phyloP scores from a whole-genome alignment of 306 rosid genomes.

The Prunus davidiana region DNA sequence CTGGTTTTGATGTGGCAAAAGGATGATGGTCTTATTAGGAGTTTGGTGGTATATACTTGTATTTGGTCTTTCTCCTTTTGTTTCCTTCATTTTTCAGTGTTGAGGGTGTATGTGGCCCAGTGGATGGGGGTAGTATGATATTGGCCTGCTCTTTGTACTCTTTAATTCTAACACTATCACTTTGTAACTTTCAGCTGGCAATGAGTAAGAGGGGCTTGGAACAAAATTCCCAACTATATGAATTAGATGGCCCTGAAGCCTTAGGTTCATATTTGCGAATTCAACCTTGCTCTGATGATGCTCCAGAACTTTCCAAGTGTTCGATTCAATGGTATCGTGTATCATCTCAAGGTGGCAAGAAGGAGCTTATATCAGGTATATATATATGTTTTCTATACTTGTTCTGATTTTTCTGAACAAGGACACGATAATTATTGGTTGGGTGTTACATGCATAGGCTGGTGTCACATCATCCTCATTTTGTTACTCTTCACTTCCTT shows the following conservation, averaged over 20 bases:
- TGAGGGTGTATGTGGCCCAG: no score
- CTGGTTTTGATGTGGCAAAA: neutral
- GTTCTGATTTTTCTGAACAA: neutral
- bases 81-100: no score
- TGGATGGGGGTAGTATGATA: neutral
- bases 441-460: neutral
- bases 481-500: neutral
- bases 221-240: constrained; percentile 44
- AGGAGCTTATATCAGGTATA: constrained; percentile 76
- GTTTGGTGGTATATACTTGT: neutral
- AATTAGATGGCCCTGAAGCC: constrained; percentile 73
- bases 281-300: constrained; percentile 56
- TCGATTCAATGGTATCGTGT: constrained; percentile 79
- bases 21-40: neutral
- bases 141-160: constrained; percentile 3
- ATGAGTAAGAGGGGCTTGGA: constrained; percentile 58
- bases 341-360: constrained; percentile 62
- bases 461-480: neutral
- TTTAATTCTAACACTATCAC: constrained; percentile 3
- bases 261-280: constrained; percentile 76
- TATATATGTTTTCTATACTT: neutral
- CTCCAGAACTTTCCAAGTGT: constrained; percentile 62
- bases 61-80: neutral
- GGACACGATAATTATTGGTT: neutral
- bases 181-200: constrained; percentile 48